Base-by-base conservation (phyloP, 441 rosid species). In the Croton laevigatus region DNA sequence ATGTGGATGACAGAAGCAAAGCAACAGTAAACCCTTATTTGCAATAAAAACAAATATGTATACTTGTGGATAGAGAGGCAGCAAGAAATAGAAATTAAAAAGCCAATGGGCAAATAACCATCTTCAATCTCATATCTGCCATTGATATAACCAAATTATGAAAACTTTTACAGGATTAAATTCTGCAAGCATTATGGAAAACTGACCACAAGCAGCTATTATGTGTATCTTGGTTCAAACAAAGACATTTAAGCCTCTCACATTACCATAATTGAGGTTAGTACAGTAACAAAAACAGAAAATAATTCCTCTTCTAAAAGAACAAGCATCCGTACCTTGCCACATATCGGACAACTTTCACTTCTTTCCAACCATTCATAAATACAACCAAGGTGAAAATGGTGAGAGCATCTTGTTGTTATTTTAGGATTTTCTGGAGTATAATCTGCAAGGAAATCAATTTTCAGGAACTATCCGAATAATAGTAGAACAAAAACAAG, bases 281-380 rank as follows among this genome's bases (percentile, higher is more conserved):
- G 37, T 6, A 6, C 55, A n/a, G 49, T 32, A 19, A 9, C 22
- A 54, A 19, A 17, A 14, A 19, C 36, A 22, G 64, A 13, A 10
- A 60, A 48, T 54, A 3, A 14, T 20, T 12, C 27, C 46, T 32
- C 44, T 48, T 44, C 10, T 42, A 32, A 66, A 71, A 37, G 55
- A 61, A 59, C 3, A 45, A 13, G 44, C 45, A 64, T 13, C 8
- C 59, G 8, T 84, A 93, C 98, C 97, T 89, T 87, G 80, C 98
- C 98, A 80, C 98, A 93, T 68, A 91, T 81, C 2, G 98, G 98
- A 71, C 97, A 93, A 20, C 77, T 87, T 71, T 91, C 98, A 76
- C 98, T 93, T 82, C 98, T 91, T 83, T 93, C 97, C 94, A 93
- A 81, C 98, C 98, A 93, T 71, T 93, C 97, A 70, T 89, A 93